Conservation (phyloP, 2,329 filamentous ascomycete genomes). For the Cadophora malorum region DNA sequence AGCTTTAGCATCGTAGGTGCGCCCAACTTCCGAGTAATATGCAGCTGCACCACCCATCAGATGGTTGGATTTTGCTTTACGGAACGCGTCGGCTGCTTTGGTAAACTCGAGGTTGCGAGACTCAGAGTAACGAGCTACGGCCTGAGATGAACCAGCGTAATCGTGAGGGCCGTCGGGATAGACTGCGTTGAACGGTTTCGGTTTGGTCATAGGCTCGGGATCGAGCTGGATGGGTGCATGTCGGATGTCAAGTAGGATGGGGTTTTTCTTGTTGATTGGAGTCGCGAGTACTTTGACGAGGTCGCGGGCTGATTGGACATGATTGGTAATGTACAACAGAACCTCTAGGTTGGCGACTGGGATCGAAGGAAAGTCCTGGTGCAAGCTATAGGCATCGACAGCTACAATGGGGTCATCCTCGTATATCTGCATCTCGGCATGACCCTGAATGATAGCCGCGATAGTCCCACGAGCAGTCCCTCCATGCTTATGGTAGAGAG, state of each 20-base stretch:
- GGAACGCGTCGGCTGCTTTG: constrained; percentile 64
- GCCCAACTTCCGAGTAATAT: constrained; percentile 75
- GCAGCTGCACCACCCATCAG: constrained; percentile 77
- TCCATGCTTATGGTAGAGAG: constrained; percentile 65
- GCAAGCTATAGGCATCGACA: constrained; percentile 59
- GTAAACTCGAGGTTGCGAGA: constrained; percentile 52
- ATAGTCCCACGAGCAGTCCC: constrained; percentile 63
- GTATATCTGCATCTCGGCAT: constrained; percentile 45
- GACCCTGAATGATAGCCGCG: constrained; percentile 50
- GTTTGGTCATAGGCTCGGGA: constrained; percentile 18
- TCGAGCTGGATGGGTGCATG: constrained; percentile 38
- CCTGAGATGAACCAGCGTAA: constrained; percentile 22
- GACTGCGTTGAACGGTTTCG: constrained; percentile 22
- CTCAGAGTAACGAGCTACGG: constrained; percentile 26
- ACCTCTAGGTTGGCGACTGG: constrained; percentile 55
- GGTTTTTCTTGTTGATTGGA: constrained; percentile 24
- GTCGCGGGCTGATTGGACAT: constrained; percentile 62
- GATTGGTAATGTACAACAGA: constrained; percentile 61
- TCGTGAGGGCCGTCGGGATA: constrained; percentile 26
- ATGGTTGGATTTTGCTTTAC: constrained; percentile 70
- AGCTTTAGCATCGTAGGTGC: constrained; percentile 65
- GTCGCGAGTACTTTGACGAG: constrained; percentile 60
- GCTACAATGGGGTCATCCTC: constrained; percentile 52
- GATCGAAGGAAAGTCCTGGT: constrained; percentile 59
- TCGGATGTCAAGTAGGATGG: constrained; percentile 42